Percentiles rank a stretch among this genome's conserved stretches.
Evolutionary conservation across 1,139 yeast species (phyloP).

Genomic region (Debaryomyces nepalensis): DNA sequence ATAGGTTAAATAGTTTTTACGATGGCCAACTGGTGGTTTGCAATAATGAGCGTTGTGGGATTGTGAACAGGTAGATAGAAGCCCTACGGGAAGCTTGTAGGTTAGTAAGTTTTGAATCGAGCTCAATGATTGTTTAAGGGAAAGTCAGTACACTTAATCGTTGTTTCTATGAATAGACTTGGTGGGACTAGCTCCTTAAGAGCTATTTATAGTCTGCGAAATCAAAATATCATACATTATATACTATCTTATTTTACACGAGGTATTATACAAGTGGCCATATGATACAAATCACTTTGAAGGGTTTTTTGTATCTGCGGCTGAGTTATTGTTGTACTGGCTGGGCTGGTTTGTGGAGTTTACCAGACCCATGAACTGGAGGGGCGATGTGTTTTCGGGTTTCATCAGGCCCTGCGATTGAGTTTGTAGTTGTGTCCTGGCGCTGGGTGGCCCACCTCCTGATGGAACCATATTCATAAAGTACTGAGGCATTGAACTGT

Average conservation of each 20-base stretch:
- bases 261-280: neutral
- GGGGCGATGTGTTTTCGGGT: constrained; percentile 15
- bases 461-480: constrained; percentile 29
- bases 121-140: no score
- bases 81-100: no score
- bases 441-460: constrained; percentile 7
- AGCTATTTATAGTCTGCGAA: neutral
- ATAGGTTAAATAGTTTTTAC: no score
- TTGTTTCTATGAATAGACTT: no score
- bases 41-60: neutral
- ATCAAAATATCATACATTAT: constrained; percentile 4
- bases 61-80: no score
- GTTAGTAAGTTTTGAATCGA: no score
- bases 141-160: no score
- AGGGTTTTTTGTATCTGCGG: neutral
- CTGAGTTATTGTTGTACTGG: constrained; percentile 2
- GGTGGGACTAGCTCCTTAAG: no score
- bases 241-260: constrained; percentile 2
- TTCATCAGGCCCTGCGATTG: constrained; percentile 9
- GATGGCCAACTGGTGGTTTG: neutral
- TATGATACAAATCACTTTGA: constrained; percentile 1
- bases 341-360: constrained; percentile 4
- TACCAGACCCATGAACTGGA: constrained; percentile 19
- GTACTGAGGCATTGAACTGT: constrained; percentile 30
- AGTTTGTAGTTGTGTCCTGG: constrained; percentile 2